Conservation (phyloP, 2,329 filamentous ascomycete species). For the Orbilia quercus region DNA sequence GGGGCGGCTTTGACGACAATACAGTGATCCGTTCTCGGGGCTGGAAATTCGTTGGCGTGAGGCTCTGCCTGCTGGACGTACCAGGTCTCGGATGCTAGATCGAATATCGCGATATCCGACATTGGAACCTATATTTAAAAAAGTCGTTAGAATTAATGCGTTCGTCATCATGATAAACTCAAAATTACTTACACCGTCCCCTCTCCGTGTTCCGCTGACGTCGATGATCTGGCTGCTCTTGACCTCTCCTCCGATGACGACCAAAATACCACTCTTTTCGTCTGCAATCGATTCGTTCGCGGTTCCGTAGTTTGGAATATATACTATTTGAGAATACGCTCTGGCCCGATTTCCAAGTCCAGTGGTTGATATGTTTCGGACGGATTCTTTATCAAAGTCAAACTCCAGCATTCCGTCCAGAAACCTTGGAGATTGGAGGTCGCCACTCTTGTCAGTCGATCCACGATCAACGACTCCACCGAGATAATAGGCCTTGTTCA, state of each 20-base stretch:
- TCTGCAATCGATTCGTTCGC: slow-evolving; percentile 8
- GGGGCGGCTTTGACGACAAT: slow-evolving; percentile 35
- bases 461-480: slow-evolving; percentile 40
- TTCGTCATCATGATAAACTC: background rate
- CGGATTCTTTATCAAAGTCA: slow-evolving; percentile 42
- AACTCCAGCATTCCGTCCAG: slow-evolving; percentile 46
- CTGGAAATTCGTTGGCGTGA: slow-evolving; percentile 43
- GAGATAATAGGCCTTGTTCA: slow-evolving; percentile 48
- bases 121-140: slow-evolving; percentile 40
- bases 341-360: slow-evolving; percentile 34
- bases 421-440: slow-evolving; percentile 40
- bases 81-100: slow-evolving; percentile 40
- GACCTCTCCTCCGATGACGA: slow-evolving; percentile 37
- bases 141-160: background rate
- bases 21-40: slow-evolving; percentile 42
- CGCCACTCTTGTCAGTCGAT: slow-evolving; percentile 36
- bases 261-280: slow-evolving; percentile 31
- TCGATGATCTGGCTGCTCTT: slow-evolving; percentile 54
- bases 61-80: slow-evolving; percentile 46
- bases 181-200: slow-evolving; percentile 31
- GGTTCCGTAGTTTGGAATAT: slow-evolving; percentile 37
- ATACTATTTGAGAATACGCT: slow-evolving; percentile 46
- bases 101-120: slow-evolving; percentile 48
- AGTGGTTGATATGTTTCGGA: slow-evolving; percentile 45
- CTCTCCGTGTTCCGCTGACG: slow-evolving; percentile 44